Conservation (phyloP, 2,329 filamentous ascomycete genomes). For the Cladosporium sp. region DNA sequence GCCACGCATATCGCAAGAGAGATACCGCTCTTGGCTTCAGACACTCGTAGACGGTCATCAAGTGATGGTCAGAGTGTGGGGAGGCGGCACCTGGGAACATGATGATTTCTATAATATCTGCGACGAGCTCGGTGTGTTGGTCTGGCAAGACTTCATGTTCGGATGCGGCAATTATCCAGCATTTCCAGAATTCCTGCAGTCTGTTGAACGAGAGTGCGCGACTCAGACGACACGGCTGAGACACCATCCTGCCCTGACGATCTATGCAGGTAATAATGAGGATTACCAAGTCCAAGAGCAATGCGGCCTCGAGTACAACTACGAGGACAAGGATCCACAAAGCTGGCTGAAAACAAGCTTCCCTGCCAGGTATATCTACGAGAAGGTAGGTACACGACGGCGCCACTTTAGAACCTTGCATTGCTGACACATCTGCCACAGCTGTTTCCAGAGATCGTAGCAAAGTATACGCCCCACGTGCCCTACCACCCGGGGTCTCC, state of each 20-base stretch:
- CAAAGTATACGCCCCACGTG: slow-evolving; percentile 60
- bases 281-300: slow-evolving; percentile 83
- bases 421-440: too few relatives aligned
- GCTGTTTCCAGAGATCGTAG: slow-evolving; percentile 64
- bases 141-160: slow-evolving; percentile 87
- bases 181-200: slow-evolving; percentile 58
- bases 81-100: slow-evolving; percentile 73
- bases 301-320: slow-evolving; percentile 70
- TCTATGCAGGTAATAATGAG: slow-evolving; percentile 92
- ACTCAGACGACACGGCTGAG: slow-evolving; percentile 69
- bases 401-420: slow-evolving; percentile 39
- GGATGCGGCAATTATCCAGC: slow-evolving; percentile 66
- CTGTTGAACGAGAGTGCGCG: slow-evolving; percentile 61
- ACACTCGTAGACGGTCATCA: slow-evolving; percentile 73
- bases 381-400: slow-evolving; percentile 43
- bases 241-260: slow-evolving; percentile 81
- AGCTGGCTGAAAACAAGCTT: slow-evolving; percentile 86
- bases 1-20: slow-evolving; percentile 61
- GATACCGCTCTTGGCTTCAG: slow-evolving; percentile 70
- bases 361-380: slow-evolving; percentile 88
- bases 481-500: slow-evolving; percentile 80
- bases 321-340: slow-evolving; percentile 70
- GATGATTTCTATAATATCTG: slow-evolving; percentile 70
- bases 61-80: slow-evolving; percentile 77
- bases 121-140: slow-evolving; percentile 71